Conservation (phyloP, 1,284 basidiomycete species). For the Ceratobasidium sp. region DNA sequence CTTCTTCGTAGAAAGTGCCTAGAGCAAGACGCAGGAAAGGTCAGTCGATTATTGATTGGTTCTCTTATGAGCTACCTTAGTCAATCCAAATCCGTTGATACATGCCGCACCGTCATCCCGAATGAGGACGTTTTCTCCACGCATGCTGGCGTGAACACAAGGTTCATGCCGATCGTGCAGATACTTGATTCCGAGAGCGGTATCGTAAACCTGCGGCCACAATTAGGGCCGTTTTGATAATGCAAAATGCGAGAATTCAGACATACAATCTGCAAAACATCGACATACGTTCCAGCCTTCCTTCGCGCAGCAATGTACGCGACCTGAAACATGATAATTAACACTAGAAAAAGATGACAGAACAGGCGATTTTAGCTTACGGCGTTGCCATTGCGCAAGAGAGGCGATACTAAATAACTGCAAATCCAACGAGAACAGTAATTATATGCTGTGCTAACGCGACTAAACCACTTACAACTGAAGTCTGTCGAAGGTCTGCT, state of each 20-base stretch:
- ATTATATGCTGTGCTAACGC: not conserved
- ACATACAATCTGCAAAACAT: slow-evolving; percentile 21
- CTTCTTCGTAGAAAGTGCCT: not conserved
- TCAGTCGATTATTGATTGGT: not conserved
- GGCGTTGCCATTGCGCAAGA: slow-evolving; percentile 7
- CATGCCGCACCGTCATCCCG: slow-evolving; percentile 18
- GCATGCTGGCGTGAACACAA: slow-evolving; percentile 25
- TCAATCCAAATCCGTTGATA: slow-evolving; percentile 17
- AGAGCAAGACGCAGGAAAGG: too few relatives aligned
- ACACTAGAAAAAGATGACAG: not conserved
- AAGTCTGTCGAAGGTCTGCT: not conserved
- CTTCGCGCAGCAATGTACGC: not conserved
- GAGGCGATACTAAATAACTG: slow-evolving; percentile 29
- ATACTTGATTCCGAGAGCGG: slow-evolving; percentile 12
- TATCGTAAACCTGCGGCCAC: not conserved
- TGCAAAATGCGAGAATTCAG: too few relatives aligned
- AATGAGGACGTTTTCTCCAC: slow-evolving; percentile 29
- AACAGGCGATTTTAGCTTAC: not conserved
- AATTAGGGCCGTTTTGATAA: not conserved
- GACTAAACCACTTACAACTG: slow-evolving; percentile 12
- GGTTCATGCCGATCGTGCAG: not conserved
- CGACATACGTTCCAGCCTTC: not conserved
- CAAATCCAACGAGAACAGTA: not conserved
- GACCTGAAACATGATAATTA: not conserved
- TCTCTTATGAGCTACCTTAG: not conserved